Evolutionary conservation across 257 asterid species (phyloP).

Genomic region (Nicotiana undulata): DNA sequence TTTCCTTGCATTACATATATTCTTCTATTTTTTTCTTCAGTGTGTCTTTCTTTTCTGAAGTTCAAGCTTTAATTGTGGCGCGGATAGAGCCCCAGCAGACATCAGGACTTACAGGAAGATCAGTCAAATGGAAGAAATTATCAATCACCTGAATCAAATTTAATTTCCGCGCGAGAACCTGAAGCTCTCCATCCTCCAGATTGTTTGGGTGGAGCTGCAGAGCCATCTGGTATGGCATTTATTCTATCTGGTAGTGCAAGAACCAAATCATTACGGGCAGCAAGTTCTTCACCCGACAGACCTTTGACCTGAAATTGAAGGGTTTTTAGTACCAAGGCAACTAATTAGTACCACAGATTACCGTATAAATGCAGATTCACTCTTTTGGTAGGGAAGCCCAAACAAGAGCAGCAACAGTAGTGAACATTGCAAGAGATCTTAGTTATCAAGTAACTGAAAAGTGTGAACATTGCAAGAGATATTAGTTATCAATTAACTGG

Average conservation of each 20-base stretch:
- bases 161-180: conserved; percentile 83
- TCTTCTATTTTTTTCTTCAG: neutral
- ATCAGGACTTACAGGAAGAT: neutral
- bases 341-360: neutral
- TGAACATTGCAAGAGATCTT: neutral
- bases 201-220: conserved; percentile 76
- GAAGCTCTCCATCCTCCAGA: conserved; percentile 91
- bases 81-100: neutral
- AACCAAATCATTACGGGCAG: conserved; percentile 83
- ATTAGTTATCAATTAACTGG: neutral
- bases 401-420: neutral
- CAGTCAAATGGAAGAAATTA: conserved; percentile 1
- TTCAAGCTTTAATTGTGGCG: neutral
- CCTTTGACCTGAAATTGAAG: conserved; percentile 66
- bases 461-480: neutral
- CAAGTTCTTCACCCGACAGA: conserved; percentile 74
- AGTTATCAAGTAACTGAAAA: neutral
- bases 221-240: conserved; percentile 93
- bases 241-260: conserved; percentile 92
- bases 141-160: conserved; percentile 79
- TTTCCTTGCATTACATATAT: neutral
- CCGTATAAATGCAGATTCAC: neutral
- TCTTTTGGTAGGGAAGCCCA: neutral
- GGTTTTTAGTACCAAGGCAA: neutral
- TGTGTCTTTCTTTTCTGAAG: neutral